These are phyloP conservation scores for Bipolaris bicolor DNA, from an alignment of 2,329 filamentous ascomycete genomes.

Conservation along the genomic window DNA sequence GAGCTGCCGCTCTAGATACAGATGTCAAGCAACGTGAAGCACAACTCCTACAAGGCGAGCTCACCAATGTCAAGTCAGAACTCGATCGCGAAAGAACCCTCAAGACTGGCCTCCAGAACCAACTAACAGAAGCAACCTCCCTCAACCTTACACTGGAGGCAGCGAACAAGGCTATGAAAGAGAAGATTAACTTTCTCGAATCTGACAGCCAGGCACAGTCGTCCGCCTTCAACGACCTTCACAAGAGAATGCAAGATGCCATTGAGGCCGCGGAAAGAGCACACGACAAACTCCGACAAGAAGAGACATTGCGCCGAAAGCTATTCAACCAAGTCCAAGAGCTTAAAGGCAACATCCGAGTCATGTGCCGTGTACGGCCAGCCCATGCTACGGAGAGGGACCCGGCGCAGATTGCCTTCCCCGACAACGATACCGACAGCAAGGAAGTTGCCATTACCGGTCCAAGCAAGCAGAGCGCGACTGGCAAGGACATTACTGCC, in stretches of 20 bases:
- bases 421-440: conserved; percentile 78
- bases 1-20: conserved; percentile 64
- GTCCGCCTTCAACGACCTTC: conserved; percentile 80
- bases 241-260: conserved; percentile 79
- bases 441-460: conserved; percentile 86
- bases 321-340: conserved; percentile 98
- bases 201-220: conserved; percentile 90
- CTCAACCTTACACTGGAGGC: conserved; percentile 68
- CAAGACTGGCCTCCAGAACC: conserved; percentile 63
- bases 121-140: conserved; percentile 52
- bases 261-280: conserved; percentile 71
- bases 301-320: conserved; percentile 87
- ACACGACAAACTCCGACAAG: conserved; percentile 82
- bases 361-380: conserved; percentile 95
- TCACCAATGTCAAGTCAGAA: conserved; percentile 55
- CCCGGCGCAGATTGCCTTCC: conserved; percentile 77
- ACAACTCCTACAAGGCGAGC: conserved; percentile 55
- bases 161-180: conserved; percentile 75
- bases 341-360: conserved; percentile 95
- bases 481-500: conserved; percentile 77
- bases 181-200: conserved; percentile 87
- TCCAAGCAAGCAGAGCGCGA: conserved; percentile 80
- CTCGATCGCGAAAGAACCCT: conserved; percentile 65
- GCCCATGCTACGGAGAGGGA: conserved; percentile 64
- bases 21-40: conserved; percentile 63